A percentile compares a stretch with the other conserved stretches of the same genome.
Conservation (phyloP, 176 grass and related monocot genomes). For the Zea mays region DNA sequence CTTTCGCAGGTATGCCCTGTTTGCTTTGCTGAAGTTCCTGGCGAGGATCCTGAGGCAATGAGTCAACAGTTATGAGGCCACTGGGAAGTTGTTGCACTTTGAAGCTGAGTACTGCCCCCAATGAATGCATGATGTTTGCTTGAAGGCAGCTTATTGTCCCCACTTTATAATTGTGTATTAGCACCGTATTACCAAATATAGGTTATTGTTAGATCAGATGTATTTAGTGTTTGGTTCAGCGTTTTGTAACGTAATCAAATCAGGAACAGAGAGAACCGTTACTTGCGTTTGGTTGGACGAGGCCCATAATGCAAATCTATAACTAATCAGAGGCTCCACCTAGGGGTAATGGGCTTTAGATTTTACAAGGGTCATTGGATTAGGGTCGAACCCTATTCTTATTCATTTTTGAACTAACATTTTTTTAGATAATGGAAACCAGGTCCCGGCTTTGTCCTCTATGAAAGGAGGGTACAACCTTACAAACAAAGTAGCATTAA, state of each 20-base stretch:
- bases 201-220: slow-evolving; percentile 57
- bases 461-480: too few species aligned
- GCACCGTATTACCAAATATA: slow-evolving; percentile 64
- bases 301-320: background rate
- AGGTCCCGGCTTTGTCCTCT: too few species aligned
- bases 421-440: too few species aligned
- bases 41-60: slow-evolving; percentile 56
- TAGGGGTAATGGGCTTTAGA: too few species aligned
- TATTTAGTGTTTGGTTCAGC: slow-evolving; percentile 28
- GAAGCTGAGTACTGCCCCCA: slow-evolving; percentile 2
- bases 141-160: slow-evolving; percentile 36
- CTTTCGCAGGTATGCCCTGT: slow-evolving; percentile 76
- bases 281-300: background rate
- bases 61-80: slow-evolving; percentile 40
- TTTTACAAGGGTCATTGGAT: too few species aligned
- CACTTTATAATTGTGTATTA: slow-evolving; percentile 57
- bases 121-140: slow-evolving; percentile 29
- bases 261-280: background rate
- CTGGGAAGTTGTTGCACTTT: slow-evolving; percentile 21
- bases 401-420: too few species aligned
- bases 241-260: slow-evolving; percentile 6
- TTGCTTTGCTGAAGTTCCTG: slow-evolving; percentile 78
- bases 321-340: background rate
- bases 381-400: too few species aligned
- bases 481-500: too few species aligned